Evolutionary conservation across 2,329 filamentous ascomycete genomes (phyloP).

Genomic region (Tolypocladium pustulatum): DNA sequence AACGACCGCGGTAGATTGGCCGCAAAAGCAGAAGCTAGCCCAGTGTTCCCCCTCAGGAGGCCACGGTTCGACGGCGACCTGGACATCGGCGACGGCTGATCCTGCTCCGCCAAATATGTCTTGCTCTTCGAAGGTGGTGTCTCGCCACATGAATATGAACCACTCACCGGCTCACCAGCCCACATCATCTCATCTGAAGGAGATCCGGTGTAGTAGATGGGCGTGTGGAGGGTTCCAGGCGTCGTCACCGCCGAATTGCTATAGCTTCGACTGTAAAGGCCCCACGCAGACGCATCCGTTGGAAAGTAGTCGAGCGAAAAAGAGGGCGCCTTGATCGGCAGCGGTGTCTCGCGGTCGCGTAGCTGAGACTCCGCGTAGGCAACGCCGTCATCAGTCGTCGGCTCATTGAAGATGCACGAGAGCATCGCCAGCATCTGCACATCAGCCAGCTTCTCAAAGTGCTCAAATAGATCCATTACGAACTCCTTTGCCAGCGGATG

Average conservation of each 20-base stretch:
- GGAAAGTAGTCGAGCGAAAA: constrained; percentile 60
- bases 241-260: constrained; percentile 46
- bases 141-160: constrained; percentile 52
- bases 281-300: constrained; percentile 44
- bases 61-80: constrained; percentile 47
- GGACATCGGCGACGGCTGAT: constrained; percentile 42
- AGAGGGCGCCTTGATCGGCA: constrained; percentile 54
- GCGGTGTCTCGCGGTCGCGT: constrained; percentile 48
- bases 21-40: constrained; percentile 43
- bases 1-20: constrained; percentile 42
- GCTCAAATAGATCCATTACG: constrained; percentile 49
- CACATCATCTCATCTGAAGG: constrained; percentile 45
- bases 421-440: constrained; percentile 64
- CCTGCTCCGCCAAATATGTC: constrained; percentile 33
- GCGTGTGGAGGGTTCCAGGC: constrained; percentile 45
- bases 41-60: constrained; percentile 43
- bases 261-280: constrained; percentile 38
- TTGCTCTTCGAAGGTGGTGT: constrained; percentile 44
- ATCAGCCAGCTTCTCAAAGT: constrained; percentile 53
- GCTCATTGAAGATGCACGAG: constrained; percentile 57
- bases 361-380: constrained; percentile 47
- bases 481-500: constrained; percentile 54
- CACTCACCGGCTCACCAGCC: constrained; percentile 41
- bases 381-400: constrained; percentile 42
- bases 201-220: constrained; percentile 42